Evolutionary conservation across 208 protist species (phyloP).

Genomic region (Trypanosoma avium): DNA sequence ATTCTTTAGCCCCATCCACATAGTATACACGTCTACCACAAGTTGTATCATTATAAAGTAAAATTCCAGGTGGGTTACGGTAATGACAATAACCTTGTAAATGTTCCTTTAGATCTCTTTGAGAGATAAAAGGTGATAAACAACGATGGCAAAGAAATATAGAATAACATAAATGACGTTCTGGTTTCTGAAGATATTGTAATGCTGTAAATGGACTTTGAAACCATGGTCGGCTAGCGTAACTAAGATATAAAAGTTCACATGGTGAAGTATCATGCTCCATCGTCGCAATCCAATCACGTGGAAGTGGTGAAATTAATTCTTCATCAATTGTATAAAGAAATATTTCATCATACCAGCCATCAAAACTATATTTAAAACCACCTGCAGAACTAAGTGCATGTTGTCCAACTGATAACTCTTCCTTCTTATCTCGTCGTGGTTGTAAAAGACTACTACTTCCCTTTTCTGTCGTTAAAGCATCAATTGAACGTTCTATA

Average conservation of each 20-base stretch:
- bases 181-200: slow-evolving; percentile 48
- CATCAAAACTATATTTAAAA: slow-evolving; percentile 67
- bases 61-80: slow-evolving; percentile 39
- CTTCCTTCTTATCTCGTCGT: slow-evolving; percentile 24
- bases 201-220: slow-evolving; percentile 44
- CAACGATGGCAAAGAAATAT: slow-evolving; percentile 72
- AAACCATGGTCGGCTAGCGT: slow-evolving; percentile 69
- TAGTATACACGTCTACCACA: slow-evolving; percentile 39
- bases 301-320: slow-evolving; percentile 23
- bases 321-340: slow-evolving; percentile 29
- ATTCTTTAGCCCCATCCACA: slow-evolving; percentile 63
- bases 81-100: slow-evolving; percentile 51
- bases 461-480: background rate
- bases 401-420: slow-evolving; percentile 17
- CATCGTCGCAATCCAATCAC: slow-evolving; percentile 55
- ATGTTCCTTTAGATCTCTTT: slow-evolving; percentile 43
- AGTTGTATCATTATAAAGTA: slow-evolving; percentile 51
- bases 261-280: slow-evolving; percentile 57
- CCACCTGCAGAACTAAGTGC: slow-evolving; percentile 44
- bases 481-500: slow-evolving; percentile 34
- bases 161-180: slow-evolving; percentile 65
- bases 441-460: slow-evolving; percentile 16
- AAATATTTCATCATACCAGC: slow-evolving; percentile 65
- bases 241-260: slow-evolving; percentile 68
- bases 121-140: slow-evolving; percentile 59